Evolutionary conservation across 257 asterid genomes (phyloP), one percentile per base, ranked within the genome.

Genomic region (Cynanchum wilfordii): DNA sequence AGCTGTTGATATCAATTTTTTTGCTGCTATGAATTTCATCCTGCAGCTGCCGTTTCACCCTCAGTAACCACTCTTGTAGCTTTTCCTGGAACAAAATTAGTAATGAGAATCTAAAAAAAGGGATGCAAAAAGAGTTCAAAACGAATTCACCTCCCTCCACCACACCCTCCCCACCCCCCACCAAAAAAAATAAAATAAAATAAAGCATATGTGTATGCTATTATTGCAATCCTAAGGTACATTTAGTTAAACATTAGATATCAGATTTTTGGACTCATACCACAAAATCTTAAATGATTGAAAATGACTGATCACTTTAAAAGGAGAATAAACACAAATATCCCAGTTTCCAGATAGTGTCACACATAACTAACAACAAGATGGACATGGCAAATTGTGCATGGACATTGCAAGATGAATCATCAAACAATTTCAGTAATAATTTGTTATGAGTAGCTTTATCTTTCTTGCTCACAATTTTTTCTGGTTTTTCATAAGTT

Each of bases 51-150:
- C 82, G 84, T 83, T 86, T 88, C 78, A 79, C 80, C 84, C 70
- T 87, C 75, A 84, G 75, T 79, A 95, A 83, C 95, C 89, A 92
- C 38, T 92, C 96, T 66, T 92, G 95, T 74, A 95, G 80, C 80
- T 89, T 95, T 77, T 95, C 99, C 99, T 95, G 87, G 73, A 81
- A 58, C 60, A 70, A 71, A 62, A 15, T 36, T 8, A 17, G 5
- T 10, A 64, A 47, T 64, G 50, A 64, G 49, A 64, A 64, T 38
- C 49, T 64, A 5, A 64, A 17, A 15, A 12, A 29, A 33, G 16
- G 38, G 49, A 36, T 19, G 49, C 27, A 33, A 33, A 63, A 20
- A 63, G 27, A 9, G 47, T 17, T 2, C 47, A 57, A 57, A 24
- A 57, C 1, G 4, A 33, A 19, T 54, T 50, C 55, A 3, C 4